These are phyloP conservation scores for Xylariomycetidae sp. DNA, from an alignment of 2,329 filamentous ascomycete species.

Conservation along the genomic window DNA sequence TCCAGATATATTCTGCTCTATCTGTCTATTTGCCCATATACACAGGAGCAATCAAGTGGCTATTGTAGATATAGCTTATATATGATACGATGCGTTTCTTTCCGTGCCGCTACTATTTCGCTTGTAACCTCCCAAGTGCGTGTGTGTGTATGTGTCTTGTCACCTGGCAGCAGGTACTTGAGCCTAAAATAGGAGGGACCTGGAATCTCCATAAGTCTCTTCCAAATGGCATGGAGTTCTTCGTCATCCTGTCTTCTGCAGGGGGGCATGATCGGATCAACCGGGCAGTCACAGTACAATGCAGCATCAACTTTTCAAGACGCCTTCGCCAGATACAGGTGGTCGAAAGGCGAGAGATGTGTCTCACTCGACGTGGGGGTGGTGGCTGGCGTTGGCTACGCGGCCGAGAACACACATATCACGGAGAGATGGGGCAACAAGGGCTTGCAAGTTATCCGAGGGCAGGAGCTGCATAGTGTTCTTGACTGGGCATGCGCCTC, in stretches of 20 bases:
- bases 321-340: slow-evolving; percentile 7
- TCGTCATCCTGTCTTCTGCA: slow-evolving; percentile 5
- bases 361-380: slow-evolving; percentile 5
- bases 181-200: slow-evolving; percentile 4
- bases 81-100: too few species aligned
- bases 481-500: not conserved
- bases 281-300: slow-evolving; percentile 3
- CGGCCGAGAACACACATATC: slow-evolving; percentile 4
- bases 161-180: slow-evolving; percentile 1
- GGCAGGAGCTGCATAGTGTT: not conserved
- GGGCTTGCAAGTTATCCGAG: not conserved
- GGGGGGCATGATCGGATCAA: slow-evolving; percentile 1
- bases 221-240: slow-evolving; percentile 5
- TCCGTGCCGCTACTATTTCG: too few species aligned
- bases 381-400: slow-evolving; percentile 3
- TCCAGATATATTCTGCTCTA: too few species aligned
- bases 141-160: too few species aligned
- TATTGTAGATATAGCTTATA: too few species aligned
- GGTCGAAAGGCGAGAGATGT: slow-evolving; percentile 1
- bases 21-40: too few species aligned
- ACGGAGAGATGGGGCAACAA: slow-evolving; percentile 1
- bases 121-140: too few species aligned
- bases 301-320: slow-evolving; percentile 4
- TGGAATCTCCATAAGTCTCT: slow-evolving; percentile 5
- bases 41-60: too few species aligned